Conservation (phyloP, 495 filamentous ascomycete species). For the Podospora conica region DNA sequence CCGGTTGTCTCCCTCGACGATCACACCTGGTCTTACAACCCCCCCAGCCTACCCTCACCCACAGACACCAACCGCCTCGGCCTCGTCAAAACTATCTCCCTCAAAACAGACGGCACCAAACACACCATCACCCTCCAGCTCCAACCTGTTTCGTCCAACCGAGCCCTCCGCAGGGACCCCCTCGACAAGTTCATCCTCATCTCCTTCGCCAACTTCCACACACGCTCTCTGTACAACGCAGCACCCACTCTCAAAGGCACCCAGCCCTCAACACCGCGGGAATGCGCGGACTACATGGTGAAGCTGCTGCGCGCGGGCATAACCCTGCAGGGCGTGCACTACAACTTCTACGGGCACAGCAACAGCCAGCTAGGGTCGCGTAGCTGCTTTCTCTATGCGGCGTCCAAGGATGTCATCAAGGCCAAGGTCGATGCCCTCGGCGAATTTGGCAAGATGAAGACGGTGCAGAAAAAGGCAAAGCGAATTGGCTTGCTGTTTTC, state of each 20-base stretch:
- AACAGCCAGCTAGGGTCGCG: slow-evolving; percentile 49
- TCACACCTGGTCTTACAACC: slow-evolving; percentile 26
- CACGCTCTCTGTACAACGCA: slow-evolving; percentile 15
- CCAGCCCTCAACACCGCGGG: slow-evolving; percentile 24
- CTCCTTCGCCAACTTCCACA: slow-evolving; percentile 37
- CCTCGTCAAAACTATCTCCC: slow-evolving; percentile 31
- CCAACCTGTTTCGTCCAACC: slow-evolving; percentile 29
- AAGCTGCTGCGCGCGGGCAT: slow-evolving; percentile 37
- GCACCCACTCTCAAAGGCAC: slow-evolving; percentile 19
- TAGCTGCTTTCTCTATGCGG: slow-evolving; percentile 42
- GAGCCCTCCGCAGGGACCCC: slow-evolving; percentile 26
- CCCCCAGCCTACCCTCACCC: slow-evolving; percentile 26
- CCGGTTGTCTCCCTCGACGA: slow-evolving; percentile 25
- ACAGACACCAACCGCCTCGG: slow-evolving; percentile 17
- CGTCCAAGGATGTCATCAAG: slow-evolving; percentile 31
- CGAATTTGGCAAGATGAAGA: slow-evolving; percentile 47
- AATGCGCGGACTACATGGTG: slow-evolving; percentile 39
- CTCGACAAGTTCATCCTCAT: slow-evolving; percentile 33
- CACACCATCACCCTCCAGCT: slow-evolving; percentile 25
- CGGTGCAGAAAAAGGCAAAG: slow-evolving; percentile 46
- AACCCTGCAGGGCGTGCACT: slow-evolving; percentile 34
- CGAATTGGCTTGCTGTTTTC: slow-evolving; percentile 48
- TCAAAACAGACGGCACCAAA: slow-evolving; percentile 24
- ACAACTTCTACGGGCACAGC: slow-evolving; percentile 49
- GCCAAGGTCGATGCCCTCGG: slow-evolving; percentile 37